Evolutionary conservation across 1,139 yeast species (phyloP), one percentile per base, ranked within the genome.

Genomic region (Protomyces macrosporus): DNA sequence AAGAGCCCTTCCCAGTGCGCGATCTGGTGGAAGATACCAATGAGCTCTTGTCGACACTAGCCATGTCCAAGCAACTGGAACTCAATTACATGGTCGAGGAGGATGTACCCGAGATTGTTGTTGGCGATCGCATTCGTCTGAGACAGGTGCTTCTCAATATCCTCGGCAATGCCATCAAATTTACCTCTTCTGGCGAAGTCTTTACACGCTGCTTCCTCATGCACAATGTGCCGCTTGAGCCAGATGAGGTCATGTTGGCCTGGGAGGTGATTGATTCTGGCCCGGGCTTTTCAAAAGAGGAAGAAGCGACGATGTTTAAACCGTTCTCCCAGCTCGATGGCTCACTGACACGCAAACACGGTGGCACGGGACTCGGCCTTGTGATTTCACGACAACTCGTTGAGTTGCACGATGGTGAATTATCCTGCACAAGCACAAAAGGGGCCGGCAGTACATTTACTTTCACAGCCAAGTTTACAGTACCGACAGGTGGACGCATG

Each of bases 351-450:
- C 65, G 70, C 12, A 66, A 65, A 50, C 69, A 68, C 34, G 70
- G 70, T 10, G 71, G 71, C 32, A 69, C 71, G 35, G 98, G 98
- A 6, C 79, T 93, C 63, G 98, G 98, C 1, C 80, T 93, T 57
- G 89, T 97, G 0, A 91, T 93, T 72, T 91, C 97, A 75, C 82
- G 91, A 66, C 97, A 93, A 75, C 80, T 93, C 67, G 95, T 97
- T 0, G 83, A 82, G 45, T 85, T 91, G 85, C 89, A 91, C 91
- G 77, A 78, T 4, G 80, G 80, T 3, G 37, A 60, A 6, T 79
- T 90, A 75, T 82, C 85, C 0, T 77, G 91, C 65, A 81, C 85
- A 64, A 87, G 96, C 0, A 79, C 81, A 35, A 80, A 87, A 57
- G 96, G 93, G 2, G 81, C 82, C 55, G 97, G 97, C 0, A 87